A percentile compares a stretch with the other conserved stretches of the same genome.
Conservation (phyloP, 2,329 filamentous ascomycete species). For the Talaromyces albobiverticillius region DNA sequence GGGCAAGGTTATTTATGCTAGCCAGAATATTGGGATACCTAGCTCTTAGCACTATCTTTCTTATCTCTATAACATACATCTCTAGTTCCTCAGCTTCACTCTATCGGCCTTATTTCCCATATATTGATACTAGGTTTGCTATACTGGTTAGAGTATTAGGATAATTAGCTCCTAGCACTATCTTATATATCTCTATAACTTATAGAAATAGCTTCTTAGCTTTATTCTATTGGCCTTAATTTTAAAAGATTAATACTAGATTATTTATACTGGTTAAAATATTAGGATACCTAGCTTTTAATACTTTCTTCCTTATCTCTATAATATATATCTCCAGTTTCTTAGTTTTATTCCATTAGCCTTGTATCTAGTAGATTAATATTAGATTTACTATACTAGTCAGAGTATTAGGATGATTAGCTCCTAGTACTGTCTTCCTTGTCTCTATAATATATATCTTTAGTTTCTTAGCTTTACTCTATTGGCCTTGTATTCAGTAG, state of each 20-base stretch:
- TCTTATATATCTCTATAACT: slow-evolving; percentile 14
- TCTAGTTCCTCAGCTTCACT: slow-evolving; percentile 16
- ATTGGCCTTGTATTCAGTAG: slow-evolving; percentile 15
- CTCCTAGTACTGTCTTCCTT: slow-evolving; percentile 18
- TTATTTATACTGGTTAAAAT: slow-evolving; percentile 19
- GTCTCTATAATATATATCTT: slow-evolving; percentile 8
- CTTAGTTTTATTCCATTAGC: slow-evolving; percentile 13
- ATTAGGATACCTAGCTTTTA: slow-evolving; percentile 20
- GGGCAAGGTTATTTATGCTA: slow-evolving; percentile 21
- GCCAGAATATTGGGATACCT: slow-evolving; percentile 24
- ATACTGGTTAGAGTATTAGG: slow-evolving; percentile 22
- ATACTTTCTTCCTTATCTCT: slow-evolving; percentile 14
- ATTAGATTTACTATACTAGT: slow-evolving; percentile 18
- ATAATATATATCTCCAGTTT: neutral
- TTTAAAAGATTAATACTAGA: slow-evolving; percentile 14
- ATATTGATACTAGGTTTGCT: slow-evolving; percentile 9
- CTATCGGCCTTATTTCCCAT: slow-evolving; percentile 11
- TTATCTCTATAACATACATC: slow-evolving; percentile 16
- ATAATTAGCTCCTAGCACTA: slow-evolving; percentile 22
- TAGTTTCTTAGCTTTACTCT: slow-evolving; percentile 7
- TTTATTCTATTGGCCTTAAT: slow-evolving; percentile 18
- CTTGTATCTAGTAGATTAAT: slow-evolving; percentile 12
- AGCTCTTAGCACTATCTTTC: slow-evolving; percentile 18
- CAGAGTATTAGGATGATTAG: slow-evolving; percentile 21
- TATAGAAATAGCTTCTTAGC: slow-evolving; percentile 19